These are phyloP conservation scores for Fusarium sp. DNA, from an alignment of 2,329 filamentous ascomycete genomes.

Conservation along the genomic window DNA sequence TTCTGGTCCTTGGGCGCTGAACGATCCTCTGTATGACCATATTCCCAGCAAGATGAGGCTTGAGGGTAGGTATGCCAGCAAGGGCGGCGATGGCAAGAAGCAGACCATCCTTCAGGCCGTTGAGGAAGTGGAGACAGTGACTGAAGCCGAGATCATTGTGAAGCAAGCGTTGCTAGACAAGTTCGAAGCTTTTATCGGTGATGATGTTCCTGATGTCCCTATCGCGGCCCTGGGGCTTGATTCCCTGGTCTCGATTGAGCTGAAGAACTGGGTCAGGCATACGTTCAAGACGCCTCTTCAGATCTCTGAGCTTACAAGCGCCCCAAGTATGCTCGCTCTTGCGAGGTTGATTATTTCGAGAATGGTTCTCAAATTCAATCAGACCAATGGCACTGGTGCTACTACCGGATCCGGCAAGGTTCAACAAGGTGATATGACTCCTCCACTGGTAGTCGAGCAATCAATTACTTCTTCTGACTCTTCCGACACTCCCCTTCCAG, in stretches of 20 bases:
- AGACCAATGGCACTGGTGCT: background rate
- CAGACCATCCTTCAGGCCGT: conserved; percentile 11
- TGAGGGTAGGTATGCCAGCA: background rate
- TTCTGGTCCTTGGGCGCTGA: conserved; percentile 6
- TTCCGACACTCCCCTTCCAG: background rate
- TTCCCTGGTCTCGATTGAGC: conserved; percentile 12
- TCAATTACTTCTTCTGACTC: background rate
- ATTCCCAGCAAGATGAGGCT: conserved; percentile 5
- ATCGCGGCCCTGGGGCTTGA: conserved; percentile 7
- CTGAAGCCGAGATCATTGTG: background rate
- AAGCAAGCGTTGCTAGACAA: conserved; percentile 10
- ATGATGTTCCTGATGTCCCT: conserved; percentile 9
- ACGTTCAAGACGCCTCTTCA: conserved; percentile 14
- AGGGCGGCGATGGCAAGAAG: conserved; percentile 4
- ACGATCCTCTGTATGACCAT: conserved; percentile 10
- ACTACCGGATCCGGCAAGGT: background rate
- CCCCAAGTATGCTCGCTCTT: conserved; percentile 6
- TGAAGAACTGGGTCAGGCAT: conserved; percentile 18
- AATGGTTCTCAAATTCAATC: conserved; percentile 3
- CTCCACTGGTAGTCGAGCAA: background rate
- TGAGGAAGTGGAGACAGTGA: background rate
- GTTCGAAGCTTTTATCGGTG: conserved; percentile 8
- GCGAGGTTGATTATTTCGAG: conserved; percentile 2
- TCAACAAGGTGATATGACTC: background rate
- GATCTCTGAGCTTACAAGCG: conserved; percentile 11